Conservation (phyloP, 257 asterid species). For the Solanum stenotomum region DNA sequence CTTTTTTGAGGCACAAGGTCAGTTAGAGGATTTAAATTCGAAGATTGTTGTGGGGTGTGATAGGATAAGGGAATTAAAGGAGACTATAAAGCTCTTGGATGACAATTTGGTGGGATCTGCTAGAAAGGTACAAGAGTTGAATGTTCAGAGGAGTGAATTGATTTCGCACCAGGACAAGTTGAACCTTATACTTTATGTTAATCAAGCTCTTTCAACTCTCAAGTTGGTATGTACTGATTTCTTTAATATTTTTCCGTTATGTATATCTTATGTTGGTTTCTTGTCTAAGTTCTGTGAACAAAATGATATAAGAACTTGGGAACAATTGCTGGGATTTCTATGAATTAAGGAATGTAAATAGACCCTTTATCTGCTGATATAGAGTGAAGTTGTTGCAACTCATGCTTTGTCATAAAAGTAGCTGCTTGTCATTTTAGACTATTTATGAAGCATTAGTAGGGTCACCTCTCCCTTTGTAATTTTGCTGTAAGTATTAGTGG, state of each 20-base stretch:
- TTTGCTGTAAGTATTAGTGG: neutral
- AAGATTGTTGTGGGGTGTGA: constrained; percentile 74
- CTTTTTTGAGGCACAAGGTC: constrained; percentile 93
- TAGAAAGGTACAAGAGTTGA: constrained; percentile 71
- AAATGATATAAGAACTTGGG: neutral
- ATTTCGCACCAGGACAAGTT: constrained; percentile 65
- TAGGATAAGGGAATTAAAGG: constrained; percentile 85
- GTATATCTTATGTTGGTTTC: neutral
- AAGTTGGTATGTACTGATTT: constrained; percentile 47
- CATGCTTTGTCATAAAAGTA: neutral
- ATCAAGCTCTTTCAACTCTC: constrained; percentile 90
- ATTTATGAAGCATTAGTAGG: neutral
- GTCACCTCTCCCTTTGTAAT: neutral
- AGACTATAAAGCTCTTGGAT: constrained; percentile 71
- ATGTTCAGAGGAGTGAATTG: constrained; percentile 51
- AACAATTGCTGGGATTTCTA: neutral
- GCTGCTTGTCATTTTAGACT: neutral
- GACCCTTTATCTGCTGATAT: neutral
- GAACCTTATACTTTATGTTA: constrained; percentile 77
- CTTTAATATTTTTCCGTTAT: neutral
- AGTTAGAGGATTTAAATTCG: constrained; percentile 70
- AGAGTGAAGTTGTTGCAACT: neutral
- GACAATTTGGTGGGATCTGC: constrained; percentile 80
- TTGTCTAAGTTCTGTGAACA: neutral
- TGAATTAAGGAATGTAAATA: neutral